Percentiles rank a stretch among this genome's conserved stretches.
Conservation (phyloP, 2,329 filamentous ascomycete genomes). For the Diplodia mutila region DNA sequence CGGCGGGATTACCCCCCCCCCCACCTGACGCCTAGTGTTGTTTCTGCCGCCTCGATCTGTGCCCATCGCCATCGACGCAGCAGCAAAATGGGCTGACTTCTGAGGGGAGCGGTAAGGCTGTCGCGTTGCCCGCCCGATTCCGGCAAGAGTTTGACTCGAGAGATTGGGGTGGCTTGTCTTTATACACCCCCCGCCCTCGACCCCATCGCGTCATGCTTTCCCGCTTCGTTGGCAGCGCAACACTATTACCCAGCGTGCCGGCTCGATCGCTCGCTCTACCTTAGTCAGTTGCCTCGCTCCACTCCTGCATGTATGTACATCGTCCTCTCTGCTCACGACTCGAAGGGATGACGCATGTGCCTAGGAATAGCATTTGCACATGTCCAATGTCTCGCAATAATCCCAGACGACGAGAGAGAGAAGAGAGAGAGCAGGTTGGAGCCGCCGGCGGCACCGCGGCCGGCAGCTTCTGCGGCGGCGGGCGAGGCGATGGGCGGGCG, state of each 20-base stretch:
- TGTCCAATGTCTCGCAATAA: background rate
- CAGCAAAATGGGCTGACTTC: constrained; percentile 5
- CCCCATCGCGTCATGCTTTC: background rate
- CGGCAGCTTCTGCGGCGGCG: constrained; percentile 10
- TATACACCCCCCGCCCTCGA: too few species aligned
- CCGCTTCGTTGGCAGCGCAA: too few species aligned
- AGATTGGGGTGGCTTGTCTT: background rate
- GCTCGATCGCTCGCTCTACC: background rate
- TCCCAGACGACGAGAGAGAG: background rate
- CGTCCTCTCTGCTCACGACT: background rate
- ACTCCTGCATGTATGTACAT: too few species aligned
- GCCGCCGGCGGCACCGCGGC: constrained; percentile 12
- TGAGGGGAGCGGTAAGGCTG: constrained; percentile 3
- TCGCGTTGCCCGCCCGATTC: background rate
- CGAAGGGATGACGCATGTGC: background rate
- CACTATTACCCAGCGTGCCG: too few species aligned
- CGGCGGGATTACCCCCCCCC: background rate
- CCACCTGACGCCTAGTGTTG: background rate
- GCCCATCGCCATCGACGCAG: background rate
- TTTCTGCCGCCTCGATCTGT: constrained; percentile 4
- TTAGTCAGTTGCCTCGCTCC: constrained; percentile 3
- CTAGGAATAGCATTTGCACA: too few species aligned
- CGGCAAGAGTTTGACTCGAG: constrained; percentile 9
- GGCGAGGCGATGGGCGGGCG: too few species aligned
- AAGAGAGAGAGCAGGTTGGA: too few species aligned